A percentile compares a stretch with the other conserved stretches of the same genome.
Conservation (phyloP, 768 basidiomycete species). For the Amanita molliuscula region DNA sequence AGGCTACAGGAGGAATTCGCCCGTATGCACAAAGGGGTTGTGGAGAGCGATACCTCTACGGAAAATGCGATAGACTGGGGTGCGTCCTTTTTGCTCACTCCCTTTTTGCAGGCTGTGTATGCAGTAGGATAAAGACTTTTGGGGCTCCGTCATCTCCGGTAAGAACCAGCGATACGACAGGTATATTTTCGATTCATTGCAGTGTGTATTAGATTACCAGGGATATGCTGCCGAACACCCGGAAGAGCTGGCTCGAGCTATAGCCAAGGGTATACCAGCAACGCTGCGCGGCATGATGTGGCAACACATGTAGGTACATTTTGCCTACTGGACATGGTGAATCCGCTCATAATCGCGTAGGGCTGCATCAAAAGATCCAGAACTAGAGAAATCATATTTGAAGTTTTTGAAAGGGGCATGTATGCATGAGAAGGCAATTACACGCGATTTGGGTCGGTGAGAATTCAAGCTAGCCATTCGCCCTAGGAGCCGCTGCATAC, state of each 20-base stretch:
- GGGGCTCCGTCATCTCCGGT: conserved; percentile 92
- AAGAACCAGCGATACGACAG: not conserved
- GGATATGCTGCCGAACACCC: conserved; percentile 72
- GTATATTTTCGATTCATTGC: conserved; percentile 1
- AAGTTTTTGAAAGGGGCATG: conserved; percentile 74
- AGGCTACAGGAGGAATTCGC: conserved; percentile 72
- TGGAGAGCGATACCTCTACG: conserved; percentile 18
- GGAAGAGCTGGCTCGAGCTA: conserved; percentile 76
- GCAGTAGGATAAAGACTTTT: conserved; percentile 53
- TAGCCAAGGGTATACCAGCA: conserved; percentile 84
- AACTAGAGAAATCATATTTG: conserved; percentile 77
- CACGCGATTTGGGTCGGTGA: conserved; percentile 81
- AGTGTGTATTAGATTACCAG: conserved; percentile 60
- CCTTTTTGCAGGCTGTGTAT: too few relatives aligned
- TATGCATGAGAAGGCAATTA: conserved; percentile 89
- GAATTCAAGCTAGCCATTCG: conserved; percentile 6
- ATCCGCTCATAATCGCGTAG: conserved; percentile 23
- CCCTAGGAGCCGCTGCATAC: conserved; percentile 4
- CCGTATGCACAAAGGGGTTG: conserved; percentile 48
- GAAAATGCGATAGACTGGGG: conserved; percentile 66
- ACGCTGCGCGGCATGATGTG: conserved; percentile 91
- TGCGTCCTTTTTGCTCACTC: conserved; percentile 20
- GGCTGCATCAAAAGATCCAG: conserved; percentile 88
- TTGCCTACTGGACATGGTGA: conserved; percentile 1
- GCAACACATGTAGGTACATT: conserved; percentile 70